A percentile compares a stretch with the other conserved stretches of the same genome.
Conservation (phyloP, 768 basidiomycete species). For the Russula vinacea region DNA sequence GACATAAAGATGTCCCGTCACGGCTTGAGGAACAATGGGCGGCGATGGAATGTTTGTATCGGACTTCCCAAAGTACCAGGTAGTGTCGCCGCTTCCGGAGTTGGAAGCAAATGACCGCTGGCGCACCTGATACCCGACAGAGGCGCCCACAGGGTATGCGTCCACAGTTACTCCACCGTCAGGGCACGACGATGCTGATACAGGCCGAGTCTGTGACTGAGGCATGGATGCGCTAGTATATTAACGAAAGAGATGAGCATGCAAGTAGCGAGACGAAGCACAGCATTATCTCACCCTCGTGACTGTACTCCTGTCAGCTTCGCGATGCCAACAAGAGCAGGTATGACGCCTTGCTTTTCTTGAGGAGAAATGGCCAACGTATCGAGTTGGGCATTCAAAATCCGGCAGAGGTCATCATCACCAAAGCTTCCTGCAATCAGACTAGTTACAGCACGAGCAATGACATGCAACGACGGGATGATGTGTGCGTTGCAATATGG, state of each 20-base stretch:
- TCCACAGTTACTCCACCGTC: neutral
- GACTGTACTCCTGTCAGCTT: conserved; percentile 4
- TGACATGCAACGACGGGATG: neutral
- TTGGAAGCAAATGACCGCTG: neutral
- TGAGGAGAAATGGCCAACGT: conserved; percentile 12
- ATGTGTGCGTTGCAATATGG: conserved; percentile 8
- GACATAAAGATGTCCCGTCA: conserved; percentile 6
- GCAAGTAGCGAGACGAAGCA: neutral
- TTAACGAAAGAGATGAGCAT: neutral
- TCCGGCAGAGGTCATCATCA: neutral
- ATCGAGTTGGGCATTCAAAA: conserved; percentile 8
- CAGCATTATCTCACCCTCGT: neutral
- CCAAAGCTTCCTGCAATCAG: neutral
- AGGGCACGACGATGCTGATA: neutral
- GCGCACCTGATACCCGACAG: neutral
- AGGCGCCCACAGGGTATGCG: neutral
- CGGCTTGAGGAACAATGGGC: neutral
- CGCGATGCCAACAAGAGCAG: neutral
- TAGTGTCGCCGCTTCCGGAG: conserved; percentile 3
- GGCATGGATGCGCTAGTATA: neutral
- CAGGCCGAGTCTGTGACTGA: neutral
- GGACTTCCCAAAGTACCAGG: conserved; percentile 1
- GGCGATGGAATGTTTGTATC: neutral
- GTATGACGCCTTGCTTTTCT: neutral
- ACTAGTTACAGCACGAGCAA: neutral